A percentile compares a stretch with the other conserved stretches of the same genome.
These are phyloP conservation scores for Suillus plorans DNA, from an alignment of 768 basidiomycete species.

Conservation along the genomic window DNA sequence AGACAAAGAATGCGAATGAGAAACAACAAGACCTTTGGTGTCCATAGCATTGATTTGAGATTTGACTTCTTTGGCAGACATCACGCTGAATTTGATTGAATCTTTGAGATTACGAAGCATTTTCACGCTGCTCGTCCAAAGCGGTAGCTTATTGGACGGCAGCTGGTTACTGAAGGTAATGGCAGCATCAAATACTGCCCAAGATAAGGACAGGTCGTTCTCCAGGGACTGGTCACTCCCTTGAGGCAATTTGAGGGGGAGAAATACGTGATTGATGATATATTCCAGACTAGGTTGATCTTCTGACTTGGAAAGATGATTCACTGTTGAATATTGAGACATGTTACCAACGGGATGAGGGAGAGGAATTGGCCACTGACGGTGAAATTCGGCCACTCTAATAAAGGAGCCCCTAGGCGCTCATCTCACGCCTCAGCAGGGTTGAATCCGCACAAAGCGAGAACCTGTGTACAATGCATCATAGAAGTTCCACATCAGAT, in stretches of 20 bases:
- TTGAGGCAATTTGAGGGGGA: slow-evolving; percentile 42
- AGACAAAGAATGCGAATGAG: not conserved
- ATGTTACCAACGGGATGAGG: not conserved
- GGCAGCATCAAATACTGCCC: slow-evolving; percentile 18
- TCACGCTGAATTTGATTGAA: not conserved
- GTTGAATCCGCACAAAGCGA: no score
- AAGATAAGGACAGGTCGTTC: slow-evolving; percentile 28
- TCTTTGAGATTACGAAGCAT: slow-evolving; percentile 31
- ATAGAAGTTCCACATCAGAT: no score
- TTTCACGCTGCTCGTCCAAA: slow-evolving; percentile 31
- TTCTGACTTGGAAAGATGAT: not conserved
- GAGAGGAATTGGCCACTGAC: no score
- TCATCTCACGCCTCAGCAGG: no score
- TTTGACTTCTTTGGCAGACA: slow-evolving; percentile 14
- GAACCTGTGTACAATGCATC: no score
- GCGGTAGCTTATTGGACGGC: slow-evolving; percentile 3
- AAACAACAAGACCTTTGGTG: slow-evolving; percentile 10
- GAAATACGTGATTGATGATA: slow-evolving; percentile 42
- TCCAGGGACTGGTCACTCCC: slow-evolving; percentile 27
- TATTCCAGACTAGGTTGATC: slow-evolving; percentile 21
- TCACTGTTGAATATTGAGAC: not conserved
- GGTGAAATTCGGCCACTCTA: no score
- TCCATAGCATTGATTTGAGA: slow-evolving; percentile 21
- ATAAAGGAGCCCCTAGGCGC: not conserved
- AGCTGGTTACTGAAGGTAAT: slow-evolving; percentile 17